Conservation (phyloP, 2,329 filamentous ascomycete genomes). For the Arthrobotrys iridis region DNA sequence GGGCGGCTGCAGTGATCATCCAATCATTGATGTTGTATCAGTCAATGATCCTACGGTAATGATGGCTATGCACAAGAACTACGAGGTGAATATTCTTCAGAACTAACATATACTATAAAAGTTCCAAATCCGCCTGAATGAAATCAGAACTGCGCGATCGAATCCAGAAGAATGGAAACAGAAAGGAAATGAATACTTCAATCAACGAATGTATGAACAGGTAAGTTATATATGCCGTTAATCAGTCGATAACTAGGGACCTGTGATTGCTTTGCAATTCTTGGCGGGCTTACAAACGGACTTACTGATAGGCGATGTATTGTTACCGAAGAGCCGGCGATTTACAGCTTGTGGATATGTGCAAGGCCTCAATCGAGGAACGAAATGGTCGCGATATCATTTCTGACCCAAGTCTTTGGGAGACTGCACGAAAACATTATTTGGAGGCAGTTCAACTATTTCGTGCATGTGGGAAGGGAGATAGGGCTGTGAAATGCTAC, state of each 20-base stretch:
- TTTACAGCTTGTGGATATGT: background rate
- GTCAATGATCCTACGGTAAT: constrained; percentile 15
- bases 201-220: constrained; percentile 24
- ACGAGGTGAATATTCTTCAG: background rate
- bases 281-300: no score
- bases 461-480: background rate
- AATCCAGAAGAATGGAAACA: constrained; percentile 4
- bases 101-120: background rate
- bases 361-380: constrained; percentile 3
- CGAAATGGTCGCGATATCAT: constrained; percentile 20
- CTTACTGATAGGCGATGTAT: constrained; percentile 2
- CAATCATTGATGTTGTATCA: background rate
- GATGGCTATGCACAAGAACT: background rate
- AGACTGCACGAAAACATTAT: background rate
- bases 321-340: constrained; percentile 12
- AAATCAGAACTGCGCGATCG: constrained; percentile 6
- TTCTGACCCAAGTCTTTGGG: background rate
- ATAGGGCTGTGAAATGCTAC: constrained; percentile 20
- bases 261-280: no score
- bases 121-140: constrained; percentile 10
- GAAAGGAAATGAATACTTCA: constrained; percentile 20
- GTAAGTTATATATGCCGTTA: no score
- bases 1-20: background rate
- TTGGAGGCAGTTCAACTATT: constrained; percentile 11
- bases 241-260: no score